Base-by-base conservation (phyloP, 1,284 basidiomycete species). In the Melanopsichium pennsylvanicum region DNA sequence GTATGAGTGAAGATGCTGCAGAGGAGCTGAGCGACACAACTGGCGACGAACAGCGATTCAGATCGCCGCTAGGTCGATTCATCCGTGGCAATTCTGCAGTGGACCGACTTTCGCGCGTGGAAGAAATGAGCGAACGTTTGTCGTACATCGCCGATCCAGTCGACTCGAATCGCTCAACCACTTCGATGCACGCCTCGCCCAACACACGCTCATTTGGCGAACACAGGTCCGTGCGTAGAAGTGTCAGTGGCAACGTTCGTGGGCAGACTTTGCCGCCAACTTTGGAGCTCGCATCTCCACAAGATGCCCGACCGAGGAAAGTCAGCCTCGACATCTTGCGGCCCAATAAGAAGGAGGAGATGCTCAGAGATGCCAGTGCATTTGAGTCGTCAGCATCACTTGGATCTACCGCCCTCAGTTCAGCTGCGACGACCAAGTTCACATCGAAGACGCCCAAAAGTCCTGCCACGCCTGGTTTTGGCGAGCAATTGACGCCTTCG, bases 61-160 rank as follows among this genome's bases (percentile, higher is more conserved):
- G 46, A 23, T 55, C 63, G 18, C 63, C 57, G 1, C 39, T 51
- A 11, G 48, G 52, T 7, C 63, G 63, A 26, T 57, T 66, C 45
- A 66, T 59, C 22, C 57, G 57, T 18, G 34, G 41, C 32, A 39
- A 51, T 12, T 9, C 44, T 21, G 4, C 34, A 0, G 45, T 26
- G 18, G 63, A 67, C 23, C 48, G 63, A 22, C 63, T 61, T 6
- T 67, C 63, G 19, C 57, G 63, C 15, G 63, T 67, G 0, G 63
- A 67, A 32, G 63, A 67, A 40, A 32, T 48, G 26, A 60, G 63
- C 41, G 52, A 61, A 32, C 52, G 57, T 15, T 35, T 51, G 9
- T 67, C 52, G 18, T 51, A 47, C 11, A 39, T 47, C 12, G 12
- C 48, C 7, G 57, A 60, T 15, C n/a, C 21, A 15, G 29, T 22